These are phyloP conservation scores for Amanita exitialis DNA, from an alignment of 768 basidiomycete genomes.

Conservation along the genomic window DNA sequence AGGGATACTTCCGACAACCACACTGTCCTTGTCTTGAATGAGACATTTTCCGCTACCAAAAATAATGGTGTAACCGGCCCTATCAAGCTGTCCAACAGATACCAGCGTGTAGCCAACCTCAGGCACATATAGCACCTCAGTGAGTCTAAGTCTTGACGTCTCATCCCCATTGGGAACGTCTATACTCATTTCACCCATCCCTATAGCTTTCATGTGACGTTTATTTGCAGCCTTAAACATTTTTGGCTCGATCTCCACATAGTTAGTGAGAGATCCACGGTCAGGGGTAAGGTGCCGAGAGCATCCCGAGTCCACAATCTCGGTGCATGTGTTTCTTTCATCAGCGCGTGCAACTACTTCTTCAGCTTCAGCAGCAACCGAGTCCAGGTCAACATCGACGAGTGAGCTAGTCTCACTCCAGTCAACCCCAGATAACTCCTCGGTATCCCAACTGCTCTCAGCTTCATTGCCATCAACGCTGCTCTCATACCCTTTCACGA, in stretches of 20 bases:
- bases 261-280: not conserved
- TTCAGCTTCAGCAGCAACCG: not conserved
- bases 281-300: not conserved
- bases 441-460: not conserved
- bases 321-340: not conserved
- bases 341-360: not conserved
- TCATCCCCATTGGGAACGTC: not conserved
- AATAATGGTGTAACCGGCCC: not conserved
- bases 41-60: not conserved
- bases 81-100: not conserved
- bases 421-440: not conserved
- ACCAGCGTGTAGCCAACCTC: not conserved
- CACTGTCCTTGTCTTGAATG: no score
- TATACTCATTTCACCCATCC: not conserved
- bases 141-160: not conserved
- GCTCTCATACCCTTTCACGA: not conserved
- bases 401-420: not conserved
- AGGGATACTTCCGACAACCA: constrained; percentile 8
- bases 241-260: not conserved
- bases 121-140: no score
- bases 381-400: constrained; percentile 2
- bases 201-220: not conserved
- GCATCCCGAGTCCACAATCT: not conserved
- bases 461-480: not conserved
- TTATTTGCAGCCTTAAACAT: not conserved